Evolutionary conservation across 1,139 yeast species (phyloP), one percentile per base, ranked within the genome.

Genomic region (Sugiyamaella pinicola): DNA sequence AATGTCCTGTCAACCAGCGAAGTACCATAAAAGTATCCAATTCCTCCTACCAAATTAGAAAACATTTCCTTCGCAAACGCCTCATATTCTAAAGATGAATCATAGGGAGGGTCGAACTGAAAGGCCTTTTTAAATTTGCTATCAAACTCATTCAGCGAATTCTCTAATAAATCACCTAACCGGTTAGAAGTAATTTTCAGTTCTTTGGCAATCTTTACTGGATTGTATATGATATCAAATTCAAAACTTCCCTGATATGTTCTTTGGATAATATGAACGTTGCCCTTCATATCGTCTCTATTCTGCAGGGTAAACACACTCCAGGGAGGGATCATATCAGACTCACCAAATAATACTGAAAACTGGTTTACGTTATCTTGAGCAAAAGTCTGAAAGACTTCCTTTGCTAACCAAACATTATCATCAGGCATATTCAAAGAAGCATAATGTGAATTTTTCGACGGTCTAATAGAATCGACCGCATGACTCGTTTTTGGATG

Each of bases 1-100:
- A 90, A 81, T 3, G 77, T 77, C 60, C 96, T 76, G 64, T 90
- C 96, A 13, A 91, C 96, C 49, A 87, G 65, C 53, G 87, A 89
- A 52, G 84, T 87, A n/a, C 99, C 99, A 63, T 88, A 77, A 63
- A 87, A 86, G 68, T 89, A 91, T 1, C 96, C 87, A 51, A 93
- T 78, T 8, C 98, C 98, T 12, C 98, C 99, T 52, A 89, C 70
- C 46, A 93, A 74, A 48, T 93, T 93, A 0, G 97, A 86, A 15
- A 93, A 67, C 39, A 89, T 74, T 61, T 87, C 93, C 61, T 86
- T 77, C 1, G 91, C 96, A 71, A 93, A 91, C 8, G 64, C 63
- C 28, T 70, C 64, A 64, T 83, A 77, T 55, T 78, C 72, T 7
- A 67, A 67, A 1, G 69, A 65, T 12, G 40, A 37, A 51, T 76